Percentiles rank a stretch among this genome's conserved stretches.
These are phyloP conservation scores for Cystobasidium pallidum DNA, from an alignment of 1,284 basidiomycete species.

Conservation along the genomic window DNA sequence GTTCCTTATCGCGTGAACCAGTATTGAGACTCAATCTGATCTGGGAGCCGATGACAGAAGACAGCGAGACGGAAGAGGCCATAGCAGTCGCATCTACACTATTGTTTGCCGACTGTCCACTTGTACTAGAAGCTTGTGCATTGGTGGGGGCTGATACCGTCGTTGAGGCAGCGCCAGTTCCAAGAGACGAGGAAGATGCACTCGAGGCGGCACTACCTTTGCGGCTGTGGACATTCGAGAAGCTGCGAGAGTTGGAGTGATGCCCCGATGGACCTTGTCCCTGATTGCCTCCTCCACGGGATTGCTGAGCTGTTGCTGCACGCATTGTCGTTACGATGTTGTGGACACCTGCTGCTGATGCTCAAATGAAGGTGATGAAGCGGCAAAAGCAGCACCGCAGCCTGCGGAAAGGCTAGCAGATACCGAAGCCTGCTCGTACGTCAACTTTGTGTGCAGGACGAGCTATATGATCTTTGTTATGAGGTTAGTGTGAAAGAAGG, in stretches of 20 bases:
- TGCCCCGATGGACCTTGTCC: neutral
- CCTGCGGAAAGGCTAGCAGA: neutral
- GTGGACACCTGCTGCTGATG: neutral
- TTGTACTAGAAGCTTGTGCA: neutral
- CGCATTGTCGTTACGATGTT: neutral
- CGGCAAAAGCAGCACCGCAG: neutral
- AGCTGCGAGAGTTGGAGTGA: conserved; percentile 2
- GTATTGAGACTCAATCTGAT: conserved; percentile 30
- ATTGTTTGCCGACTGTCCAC: neutral
- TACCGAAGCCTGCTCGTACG: neutral
- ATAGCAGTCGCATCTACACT: neutral
- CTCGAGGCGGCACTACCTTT: conserved; percentile 29
- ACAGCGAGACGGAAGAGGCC: conserved; percentile 4
- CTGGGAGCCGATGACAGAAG: conserved; percentile 24
- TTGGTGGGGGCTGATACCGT: neutral
- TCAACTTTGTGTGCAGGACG: neutral
- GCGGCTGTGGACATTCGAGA: conserved; percentile 28
- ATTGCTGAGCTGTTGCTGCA: conserved; percentile 14
- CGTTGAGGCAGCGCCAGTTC: neutral
- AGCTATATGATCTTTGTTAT: too few species aligned
- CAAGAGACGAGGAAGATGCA: conserved; percentile 20
- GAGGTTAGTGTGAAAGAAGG: too few species aligned
- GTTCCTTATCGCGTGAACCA: conserved; percentile 22
- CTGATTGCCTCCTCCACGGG: conserved; percentile 23
- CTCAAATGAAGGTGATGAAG: neutral